A percentile compares a stretch with the other conserved stretches of the same genome.
Conservation (phyloP, 2,329 filamentous ascomycete genomes). For the Stagonosporopsis vannaccii region DNA sequence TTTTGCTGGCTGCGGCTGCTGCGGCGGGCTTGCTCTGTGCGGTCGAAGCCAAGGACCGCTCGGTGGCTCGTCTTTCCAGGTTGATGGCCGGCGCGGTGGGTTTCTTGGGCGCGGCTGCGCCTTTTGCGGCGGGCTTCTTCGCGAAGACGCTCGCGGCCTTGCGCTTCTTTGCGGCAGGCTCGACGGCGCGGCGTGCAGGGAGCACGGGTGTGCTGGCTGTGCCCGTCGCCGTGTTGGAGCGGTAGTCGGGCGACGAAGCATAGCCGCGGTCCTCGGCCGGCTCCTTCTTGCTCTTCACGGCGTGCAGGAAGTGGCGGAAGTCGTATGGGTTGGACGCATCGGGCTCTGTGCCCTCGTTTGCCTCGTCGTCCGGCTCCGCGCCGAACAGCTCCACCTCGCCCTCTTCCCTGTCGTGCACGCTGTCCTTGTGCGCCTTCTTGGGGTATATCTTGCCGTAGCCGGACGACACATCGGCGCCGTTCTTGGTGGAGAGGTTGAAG, state of each 20-base stretch:
- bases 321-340: conserved; percentile 58
- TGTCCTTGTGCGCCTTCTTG: conserved; percentile 33
- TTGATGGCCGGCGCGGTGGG: conserved; percentile 38
- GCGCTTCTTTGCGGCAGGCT: conserved; percentile 34
- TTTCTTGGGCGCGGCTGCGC: conserved; percentile 26
- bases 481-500: conserved; percentile 81
- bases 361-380: conserved; percentile 33
- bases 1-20: conserved; percentile 28
- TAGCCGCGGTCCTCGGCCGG: conserved; percentile 42
- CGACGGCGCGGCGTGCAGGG: conserved; percentile 5
- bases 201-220: neutral
- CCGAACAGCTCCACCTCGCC: conserved; percentile 41
- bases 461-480: conserved; percentile 68
- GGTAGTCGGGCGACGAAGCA: conserved; percentile 40
- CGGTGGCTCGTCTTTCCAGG: conserved; percentile 48
- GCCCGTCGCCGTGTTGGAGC: neutral
- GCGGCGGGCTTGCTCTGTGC: conserved; percentile 24
- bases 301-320: conserved; percentile 56
- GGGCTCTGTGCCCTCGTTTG: conserved; percentile 39
- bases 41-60: conserved; percentile 20
- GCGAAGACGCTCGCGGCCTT: conserved; percentile 30
- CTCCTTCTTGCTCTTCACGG: conserved; percentile 40
- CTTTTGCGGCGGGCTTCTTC: conserved; percentile 25
- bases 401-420: conserved; percentile 34
- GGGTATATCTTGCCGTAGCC: conserved; percentile 71